Conservation (phyloP, 2,329 filamentous ascomycete species). For the Orbilia javanica region DNA sequence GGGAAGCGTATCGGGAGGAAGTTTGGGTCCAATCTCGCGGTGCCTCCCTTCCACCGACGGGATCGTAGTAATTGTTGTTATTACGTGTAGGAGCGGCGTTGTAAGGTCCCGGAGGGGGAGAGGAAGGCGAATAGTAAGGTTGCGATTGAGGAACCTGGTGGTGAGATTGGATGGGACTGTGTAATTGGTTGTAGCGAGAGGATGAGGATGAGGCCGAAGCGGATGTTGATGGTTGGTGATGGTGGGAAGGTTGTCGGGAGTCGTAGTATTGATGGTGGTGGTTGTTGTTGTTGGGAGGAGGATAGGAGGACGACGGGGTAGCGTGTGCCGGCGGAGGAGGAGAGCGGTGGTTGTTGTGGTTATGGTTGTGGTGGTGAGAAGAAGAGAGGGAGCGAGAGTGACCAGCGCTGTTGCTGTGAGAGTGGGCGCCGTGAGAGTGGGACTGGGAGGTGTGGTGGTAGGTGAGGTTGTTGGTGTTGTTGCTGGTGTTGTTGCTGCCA, state of each 20-base stretch:
- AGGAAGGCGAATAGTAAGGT: constrained; percentile 60
- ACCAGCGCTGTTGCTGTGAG: background rate
- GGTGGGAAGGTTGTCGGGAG: constrained; percentile 38
- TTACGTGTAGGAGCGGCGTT: constrained; percentile 61
- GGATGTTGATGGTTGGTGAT: constrained; percentile 19
- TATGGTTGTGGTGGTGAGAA: constrained; percentile 20
- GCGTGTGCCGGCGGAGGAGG: constrained; percentile 58
- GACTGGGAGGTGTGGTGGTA: constrained; percentile 17
- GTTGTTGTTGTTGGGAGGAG: background rate
- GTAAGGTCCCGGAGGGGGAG: constrained; percentile 64
- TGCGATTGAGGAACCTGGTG: constrained; percentile 31
- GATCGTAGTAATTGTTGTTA: constrained; percentile 56
- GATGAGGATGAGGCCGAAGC: constrained; percentile 17
- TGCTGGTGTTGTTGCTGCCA: constrained; percentile 1
- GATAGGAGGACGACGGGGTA: constrained; percentile 35
- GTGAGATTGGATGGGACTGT: constrained; percentile 47
- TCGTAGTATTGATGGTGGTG: constrained; percentile 58
- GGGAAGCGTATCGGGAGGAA: constrained; percentile 45
- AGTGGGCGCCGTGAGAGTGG: constrained; percentile 47
- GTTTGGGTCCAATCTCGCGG: constrained; percentile 52
- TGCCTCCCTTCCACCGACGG: constrained; percentile 53
- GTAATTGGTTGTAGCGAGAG: constrained; percentile 52
- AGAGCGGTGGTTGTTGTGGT: no score
- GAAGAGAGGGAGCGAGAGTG: constrained; percentile 41
- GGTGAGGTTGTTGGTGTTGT: constrained; percentile 35